Evolutionary conservation across 352 stramenopile species (phyloP).

Genomic region (Pythium periplocum): DNA sequence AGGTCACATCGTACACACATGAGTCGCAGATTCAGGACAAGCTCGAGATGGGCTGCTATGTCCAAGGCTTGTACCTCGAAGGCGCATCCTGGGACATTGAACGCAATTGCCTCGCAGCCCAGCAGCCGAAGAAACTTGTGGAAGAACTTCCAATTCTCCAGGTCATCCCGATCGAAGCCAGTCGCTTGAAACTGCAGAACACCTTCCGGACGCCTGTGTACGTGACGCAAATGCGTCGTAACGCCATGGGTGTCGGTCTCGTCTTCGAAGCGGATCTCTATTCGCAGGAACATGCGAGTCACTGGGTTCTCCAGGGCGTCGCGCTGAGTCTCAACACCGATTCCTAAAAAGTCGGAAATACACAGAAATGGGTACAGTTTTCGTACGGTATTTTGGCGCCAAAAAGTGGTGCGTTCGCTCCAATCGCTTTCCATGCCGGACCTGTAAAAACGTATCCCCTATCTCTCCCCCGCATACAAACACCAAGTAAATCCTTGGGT

Average conservation of each 20-base stretch:
- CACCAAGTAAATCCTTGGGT: no score
- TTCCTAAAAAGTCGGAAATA: constrained; percentile 33
- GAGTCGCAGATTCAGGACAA: constrained; percentile 53
- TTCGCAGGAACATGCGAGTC: constrained; percentile 87
- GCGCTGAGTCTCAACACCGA: constrained; percentile 91
- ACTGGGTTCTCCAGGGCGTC: constrained; percentile 95
- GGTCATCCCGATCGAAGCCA: constrained; percentile 94
- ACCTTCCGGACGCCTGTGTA: constrained; percentile 95
- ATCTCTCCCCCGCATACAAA: no score
- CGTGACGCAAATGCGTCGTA: constrained; percentile 91
- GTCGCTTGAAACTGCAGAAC: constrained; percentile 93
- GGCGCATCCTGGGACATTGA: constrained; percentile 91
- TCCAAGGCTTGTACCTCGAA: constrained; percentile 91
- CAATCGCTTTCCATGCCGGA: no score
- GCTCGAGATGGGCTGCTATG: constrained; percentile 89
- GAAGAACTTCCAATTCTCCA: constrained; percentile 92
- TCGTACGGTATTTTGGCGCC: no score
- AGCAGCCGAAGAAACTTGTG: constrained; percentile 94
- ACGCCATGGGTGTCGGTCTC: constrained; percentile 94
- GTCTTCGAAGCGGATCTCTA: constrained; percentile 93
- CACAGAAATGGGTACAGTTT: no score
- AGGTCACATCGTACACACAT: constrained; percentile 83
- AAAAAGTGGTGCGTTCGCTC: no score
- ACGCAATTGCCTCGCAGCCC: constrained; percentile 61
- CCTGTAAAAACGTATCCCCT: no score